A percentile compares a stretch with the other conserved stretches of the same genome.
phyloP scores from a whole-genome alignment of 768 basidiomycete genomes.

The Rhizopogon rudus region DNA sequence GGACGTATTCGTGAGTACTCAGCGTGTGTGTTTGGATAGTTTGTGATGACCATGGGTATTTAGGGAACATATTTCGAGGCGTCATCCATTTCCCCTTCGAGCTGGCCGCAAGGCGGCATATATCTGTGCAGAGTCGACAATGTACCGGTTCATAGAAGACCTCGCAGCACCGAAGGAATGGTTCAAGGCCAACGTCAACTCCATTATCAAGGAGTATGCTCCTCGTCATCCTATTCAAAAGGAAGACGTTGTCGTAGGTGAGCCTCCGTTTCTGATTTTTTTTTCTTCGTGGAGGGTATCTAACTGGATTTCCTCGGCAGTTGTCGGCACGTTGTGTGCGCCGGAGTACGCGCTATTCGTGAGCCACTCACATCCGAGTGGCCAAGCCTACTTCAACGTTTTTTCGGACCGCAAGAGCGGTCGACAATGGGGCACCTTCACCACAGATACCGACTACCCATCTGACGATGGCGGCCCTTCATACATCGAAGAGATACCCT shows the following conservation, averaged over 20 bases:
- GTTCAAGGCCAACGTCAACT: constrained; percentile 2
- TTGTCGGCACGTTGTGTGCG: constrained; percentile 68
- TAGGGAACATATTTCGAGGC: constrained; percentile 38
- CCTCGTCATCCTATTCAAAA: constrained; percentile 41
- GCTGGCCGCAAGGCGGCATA: constrained; percentile 61
- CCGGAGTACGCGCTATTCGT: constrained; percentile 74
- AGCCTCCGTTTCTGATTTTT: not conserved
- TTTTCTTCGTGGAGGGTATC: not conserved
- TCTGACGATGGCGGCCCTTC: constrained; percentile 39
- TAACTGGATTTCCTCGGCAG: constrained; percentile 18
- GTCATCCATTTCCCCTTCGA: constrained; percentile 55
- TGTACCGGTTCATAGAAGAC: constrained; percentile 61
- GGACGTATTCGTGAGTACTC: constrained; percentile 40
- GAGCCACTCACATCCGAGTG: constrained; percentile 62
- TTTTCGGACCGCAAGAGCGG: constrained; percentile 44
- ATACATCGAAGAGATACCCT: constrained; percentile 38
- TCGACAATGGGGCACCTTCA: constrained; percentile 73
- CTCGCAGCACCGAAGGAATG: constrained; percentile 33
- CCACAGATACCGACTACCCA: constrained; percentile 45
- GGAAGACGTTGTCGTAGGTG: constrained; percentile 54
- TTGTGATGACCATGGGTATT: constrained; percentile 36
- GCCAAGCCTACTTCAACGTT: constrained; percentile 69
- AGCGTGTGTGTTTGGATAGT: constrained; percentile 34
- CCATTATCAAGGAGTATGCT: constrained; percentile 1
- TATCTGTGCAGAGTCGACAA: constrained; percentile 59